Percentiles rank a stretch among this genome's conserved stretches.
These are phyloP conservation scores for Myotisia sp. DNA, from an alignment of 2,329 filamentous ascomycete genomes.

Conservation along the genomic window DNA sequence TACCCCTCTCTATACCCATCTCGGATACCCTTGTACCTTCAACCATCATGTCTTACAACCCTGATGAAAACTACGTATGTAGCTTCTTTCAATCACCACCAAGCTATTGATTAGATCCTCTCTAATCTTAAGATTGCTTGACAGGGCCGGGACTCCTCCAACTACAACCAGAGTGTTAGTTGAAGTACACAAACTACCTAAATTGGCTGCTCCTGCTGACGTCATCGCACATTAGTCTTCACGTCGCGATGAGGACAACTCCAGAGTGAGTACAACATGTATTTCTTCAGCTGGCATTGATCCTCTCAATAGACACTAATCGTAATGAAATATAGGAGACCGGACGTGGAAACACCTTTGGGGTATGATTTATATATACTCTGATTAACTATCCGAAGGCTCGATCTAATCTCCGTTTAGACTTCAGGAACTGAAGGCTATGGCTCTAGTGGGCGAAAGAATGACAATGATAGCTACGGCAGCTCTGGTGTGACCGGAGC, in stretches of 20 bases:
- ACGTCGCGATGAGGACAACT: too few relatives aligned
- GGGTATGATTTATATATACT: conserved; percentile 3
- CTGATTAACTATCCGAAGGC: background rate
- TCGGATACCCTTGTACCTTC: background rate
- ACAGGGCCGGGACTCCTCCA: conserved; percentile 5
- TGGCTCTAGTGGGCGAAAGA: conserved; percentile 5
- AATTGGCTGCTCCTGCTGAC: too few relatives aligned
- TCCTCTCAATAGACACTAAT: too few relatives aligned
- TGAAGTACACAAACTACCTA: too few relatives aligned
- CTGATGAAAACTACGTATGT: conserved; percentile 7
- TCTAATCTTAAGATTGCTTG: background rate
- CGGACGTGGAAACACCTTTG: conserved; percentile 5
- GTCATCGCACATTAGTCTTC: too few relatives aligned
- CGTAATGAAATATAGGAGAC: background rate
- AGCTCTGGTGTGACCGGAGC: background rate
- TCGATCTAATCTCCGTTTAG: background rate
- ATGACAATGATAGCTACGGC: conserved; percentile 5
- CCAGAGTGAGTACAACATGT: too few relatives aligned
- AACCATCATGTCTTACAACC: conserved; percentile 10
- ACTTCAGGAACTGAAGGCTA: conserved; percentile 4
- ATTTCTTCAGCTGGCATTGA: too few relatives aligned
- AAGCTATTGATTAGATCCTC: background rate
- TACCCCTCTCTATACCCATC: too few relatives aligned
- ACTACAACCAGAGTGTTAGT: conserved; percentile 3
- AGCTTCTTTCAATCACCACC: background rate